Percentiles rank a stretch among this genome's conserved stretches.
phyloP scores from a whole-genome alignment of 2,329 filamentous ascomycete species.

The Fusarium sp. region DNA sequence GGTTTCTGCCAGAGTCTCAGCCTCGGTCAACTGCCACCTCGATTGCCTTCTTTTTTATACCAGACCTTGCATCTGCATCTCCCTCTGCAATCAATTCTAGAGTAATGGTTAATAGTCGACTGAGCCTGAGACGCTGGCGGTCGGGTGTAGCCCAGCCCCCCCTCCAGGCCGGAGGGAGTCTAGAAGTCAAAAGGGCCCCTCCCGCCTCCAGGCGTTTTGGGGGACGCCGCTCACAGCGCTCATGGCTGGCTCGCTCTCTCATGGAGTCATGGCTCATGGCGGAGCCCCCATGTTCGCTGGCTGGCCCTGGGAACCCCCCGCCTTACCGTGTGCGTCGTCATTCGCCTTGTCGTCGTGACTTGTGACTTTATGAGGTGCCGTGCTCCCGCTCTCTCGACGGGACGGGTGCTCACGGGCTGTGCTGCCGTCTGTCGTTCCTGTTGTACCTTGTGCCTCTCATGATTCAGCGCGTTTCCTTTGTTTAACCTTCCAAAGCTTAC shows the following conservation, averaged over 20 bases:
- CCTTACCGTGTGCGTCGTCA: slow-evolving; percentile 41
- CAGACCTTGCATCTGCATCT: neutral
- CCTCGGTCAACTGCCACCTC: neutral
- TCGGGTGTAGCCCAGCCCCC: slow-evolving; percentile 7
- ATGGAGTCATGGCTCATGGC: neutral
- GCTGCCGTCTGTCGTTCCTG: neutral
- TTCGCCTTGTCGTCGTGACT: slow-evolving; percentile 36
- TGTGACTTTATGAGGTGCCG: slow-evolving; percentile 32
- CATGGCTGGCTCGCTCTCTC: neutral
- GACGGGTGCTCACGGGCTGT: neutral
- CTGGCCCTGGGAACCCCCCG: slow-evolving; percentile 20
- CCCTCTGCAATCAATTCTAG: neutral
- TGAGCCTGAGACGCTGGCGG: slow-evolving; percentile 36
- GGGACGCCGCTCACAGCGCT: slow-evolving; percentile 28
- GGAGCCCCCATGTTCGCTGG: neutral
- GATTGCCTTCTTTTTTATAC: no score
- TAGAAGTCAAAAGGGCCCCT: slow-evolving; percentile 14
- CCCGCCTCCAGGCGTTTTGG: neutral
- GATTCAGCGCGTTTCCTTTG: neutral
- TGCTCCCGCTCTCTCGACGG: slow-evolving; percentile 23
- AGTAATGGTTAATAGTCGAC: slow-evolving; percentile 5
- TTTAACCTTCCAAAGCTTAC: slow-evolving; percentile 12
- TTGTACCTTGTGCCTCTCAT: neutral
- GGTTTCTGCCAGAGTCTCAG: slow-evolving; percentile 4
- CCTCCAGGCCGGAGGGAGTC: slow-evolving; percentile 2